Percentiles rank a stretch among this genome's conserved stretches.
phyloP scores from a whole-genome alignment of 345 rosid genomes.

The Aquilaria sinensis region DNA sequence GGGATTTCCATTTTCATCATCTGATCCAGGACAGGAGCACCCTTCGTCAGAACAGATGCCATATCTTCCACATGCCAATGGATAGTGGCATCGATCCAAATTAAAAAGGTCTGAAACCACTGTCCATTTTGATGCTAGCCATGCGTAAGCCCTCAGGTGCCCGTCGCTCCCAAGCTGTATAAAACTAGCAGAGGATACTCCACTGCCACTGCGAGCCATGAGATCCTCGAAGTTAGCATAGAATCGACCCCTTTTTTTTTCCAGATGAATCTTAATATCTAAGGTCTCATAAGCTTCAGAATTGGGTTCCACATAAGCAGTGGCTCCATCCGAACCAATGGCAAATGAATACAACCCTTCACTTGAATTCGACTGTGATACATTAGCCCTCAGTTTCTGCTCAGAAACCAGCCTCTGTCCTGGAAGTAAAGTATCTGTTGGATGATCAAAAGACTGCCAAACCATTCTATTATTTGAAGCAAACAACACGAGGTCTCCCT shows the following conservation, averaged over 20 bases:
- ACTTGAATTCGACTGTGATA: conserved; percentile 15
- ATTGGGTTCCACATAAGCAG: conserved; percentile 17
- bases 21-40: conserved; percentile 18
- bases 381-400: conserved; percentile 17
- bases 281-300: not conserved
- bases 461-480: conserved; percentile 7
- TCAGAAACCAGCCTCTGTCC: conserved; percentile 21
- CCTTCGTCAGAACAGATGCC: conserved; percentile 22
- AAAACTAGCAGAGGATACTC: conserved; percentile 3
- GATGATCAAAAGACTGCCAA: conserved; percentile 33
- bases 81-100: conserved; percentile 17
- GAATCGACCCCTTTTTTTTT: no score
- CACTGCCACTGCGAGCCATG: conserved; percentile 4
- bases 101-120: conserved; percentile 12
- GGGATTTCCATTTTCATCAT: not conserved
- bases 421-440: conserved; percentile 17
- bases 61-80: conserved; percentile 27
- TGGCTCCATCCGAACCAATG: conserved; percentile 1
- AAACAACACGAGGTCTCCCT: conserved; percentile 26
- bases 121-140: conserved; percentile 5
- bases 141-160: conserved; percentile 19
- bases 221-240: conserved; percentile 6
- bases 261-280: not conserved
- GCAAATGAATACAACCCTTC: conserved; percentile 17
- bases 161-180: conserved; percentile 24